Base-by-base conservation (phyloP, 768 basidiomycete genomes). In the Arthromyces matolae region DNA sequence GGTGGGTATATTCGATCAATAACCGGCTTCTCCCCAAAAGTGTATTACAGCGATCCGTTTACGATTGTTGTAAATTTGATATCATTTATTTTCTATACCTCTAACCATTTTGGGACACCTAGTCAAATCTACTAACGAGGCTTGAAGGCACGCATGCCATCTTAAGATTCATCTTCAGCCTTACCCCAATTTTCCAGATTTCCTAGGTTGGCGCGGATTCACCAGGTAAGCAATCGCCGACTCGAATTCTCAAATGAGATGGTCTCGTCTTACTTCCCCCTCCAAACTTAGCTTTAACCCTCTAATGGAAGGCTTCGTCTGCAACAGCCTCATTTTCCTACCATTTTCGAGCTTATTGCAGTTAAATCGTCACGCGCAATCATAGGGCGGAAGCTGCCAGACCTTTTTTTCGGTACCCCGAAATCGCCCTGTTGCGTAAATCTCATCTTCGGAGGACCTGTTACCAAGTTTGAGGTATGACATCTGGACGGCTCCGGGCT, bases 61-160 rank as follows among this genome's bases (percentile, higher is more conserved):
- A 52, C 55, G 44, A 36, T 49, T 57, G 53, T 59, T 55, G 53
- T 54, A 46, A 40, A 58, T 61, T 61, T 59, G 49, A 59, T 57
- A 50, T 60, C 53, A n/a, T n/a, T n/a, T n/a, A n/a, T n/a, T 36
- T 34, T 29, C 41, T 43, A 50, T 14, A 49, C 39, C 34, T 42
- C 70, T 73, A 73, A 71, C 72, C 72, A 61, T 66, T 69, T 72
- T 62, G 60, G 66, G 72, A 50, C 58, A 56, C 59, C 55, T 55
- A 58, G 57, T 65, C 52, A 53, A 58, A 55, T 64, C 57, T 58
- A 64, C 68, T 68, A 63, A 62, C 58, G n/a, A n/a, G n/a, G 60
- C 56, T 58, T 61, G 64, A 65, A 70, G 66, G 70, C 66, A 72
- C 67, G 57, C 64, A 58, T 44, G 49, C 61, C 63, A 71, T 71